Evolutionary conservation across 441 rosid species (phyloP).

Genomic region (Eutrema salsugineum): DNA sequence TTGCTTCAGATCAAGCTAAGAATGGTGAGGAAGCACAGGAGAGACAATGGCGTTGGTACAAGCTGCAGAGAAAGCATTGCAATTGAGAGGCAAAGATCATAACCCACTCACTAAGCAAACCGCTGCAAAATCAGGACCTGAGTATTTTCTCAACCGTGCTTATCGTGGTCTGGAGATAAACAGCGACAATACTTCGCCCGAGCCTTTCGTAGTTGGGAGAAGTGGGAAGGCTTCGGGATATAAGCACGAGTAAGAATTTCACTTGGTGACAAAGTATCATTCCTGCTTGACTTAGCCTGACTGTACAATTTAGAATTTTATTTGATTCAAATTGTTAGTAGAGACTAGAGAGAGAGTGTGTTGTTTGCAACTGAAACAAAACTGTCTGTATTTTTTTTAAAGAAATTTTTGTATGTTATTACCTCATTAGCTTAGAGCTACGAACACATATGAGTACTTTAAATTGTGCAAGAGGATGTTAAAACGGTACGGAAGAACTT

Average conservation of each 20-base stretch:
- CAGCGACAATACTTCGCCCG: conserved; percentile 40
- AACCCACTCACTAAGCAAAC: conserved; percentile 42
- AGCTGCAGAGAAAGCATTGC: conserved; percentile 63
- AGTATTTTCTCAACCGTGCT: conserved; percentile 55
- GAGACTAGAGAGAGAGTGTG: too few species aligned
- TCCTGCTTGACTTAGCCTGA: not conserved
- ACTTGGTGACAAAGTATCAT: not conserved
- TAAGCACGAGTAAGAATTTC: conserved; percentile 42
- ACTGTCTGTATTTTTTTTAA: not conserved
- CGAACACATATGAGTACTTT: not conserved
- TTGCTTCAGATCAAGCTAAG: conserved; percentile 29
- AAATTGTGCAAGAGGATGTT: not conserved
- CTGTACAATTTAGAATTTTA: not conserved
- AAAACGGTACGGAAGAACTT: not conserved
- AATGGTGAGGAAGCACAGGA: conserved; percentile 36
- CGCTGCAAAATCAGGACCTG: conserved; percentile 68
- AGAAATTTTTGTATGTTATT: too few species aligned
- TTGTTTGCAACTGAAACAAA: not conserved
- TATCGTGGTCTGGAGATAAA: conserved; percentile 76
- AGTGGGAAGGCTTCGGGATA: conserved; percentile 84
- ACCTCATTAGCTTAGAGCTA: not conserved
- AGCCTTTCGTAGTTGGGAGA: conserved; percentile 62
- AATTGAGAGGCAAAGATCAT: conserved; percentile 43
- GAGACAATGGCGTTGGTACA: conserved; percentile 61
- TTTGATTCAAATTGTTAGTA: not conserved